Evolutionary conservation across 129 eudicot genomes (phyloP).

Genomic region (Artemisia argyi): DNA sequence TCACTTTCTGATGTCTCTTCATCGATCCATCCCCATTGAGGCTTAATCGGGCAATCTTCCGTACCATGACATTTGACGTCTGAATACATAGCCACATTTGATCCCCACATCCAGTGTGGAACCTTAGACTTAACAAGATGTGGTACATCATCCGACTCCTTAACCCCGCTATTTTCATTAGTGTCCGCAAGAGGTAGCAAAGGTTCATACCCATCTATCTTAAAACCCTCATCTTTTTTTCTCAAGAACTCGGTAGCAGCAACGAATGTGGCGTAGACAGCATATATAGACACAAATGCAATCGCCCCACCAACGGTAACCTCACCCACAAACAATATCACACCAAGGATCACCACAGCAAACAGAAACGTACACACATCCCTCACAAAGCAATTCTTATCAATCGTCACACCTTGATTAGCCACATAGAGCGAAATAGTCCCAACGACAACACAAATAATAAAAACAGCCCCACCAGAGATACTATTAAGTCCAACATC

Average conservation of each 20-base stretch:
- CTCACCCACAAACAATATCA: conserved; percentile 52
- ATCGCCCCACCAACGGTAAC: conserved; percentile 47
- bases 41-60: conserved; percentile 27
- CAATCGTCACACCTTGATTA: conserved; percentile 36
- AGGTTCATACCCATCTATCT: conserved; percentile 32
- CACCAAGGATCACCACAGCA: conserved; percentile 36
- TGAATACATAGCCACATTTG: conserved; percentile 55
- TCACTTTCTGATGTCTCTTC: conserved; percentile 28
- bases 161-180: background rate
- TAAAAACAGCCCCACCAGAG: conserved; percentile 66
- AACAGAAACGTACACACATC: conserved; percentile 56
- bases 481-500: conserved; percentile 71
- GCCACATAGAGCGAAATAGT: conserved; percentile 45
- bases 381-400: conserved; percentile 52
- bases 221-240: conserved; percentile 21
- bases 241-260: conserved; percentile 47
- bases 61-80: conserved; percentile 17
- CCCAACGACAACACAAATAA: conserved; percentile 65
- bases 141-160: conserved; percentile 25
- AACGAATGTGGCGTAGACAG: conserved; percentile 50
- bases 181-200: conserved; percentile 42
- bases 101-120: conserved; percentile 70
- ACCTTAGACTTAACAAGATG: conserved; percentile 31
- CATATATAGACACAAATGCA: conserved; percentile 60
- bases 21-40: conserved; percentile 60